A percentile compares a stretch with the other conserved stretches of the same genome.
These are phyloP conservation scores for Aspergillus transmontanensis DNA, from an alignment of 2,329 filamentous ascomycete species.

Conservation along the genomic window DNA sequence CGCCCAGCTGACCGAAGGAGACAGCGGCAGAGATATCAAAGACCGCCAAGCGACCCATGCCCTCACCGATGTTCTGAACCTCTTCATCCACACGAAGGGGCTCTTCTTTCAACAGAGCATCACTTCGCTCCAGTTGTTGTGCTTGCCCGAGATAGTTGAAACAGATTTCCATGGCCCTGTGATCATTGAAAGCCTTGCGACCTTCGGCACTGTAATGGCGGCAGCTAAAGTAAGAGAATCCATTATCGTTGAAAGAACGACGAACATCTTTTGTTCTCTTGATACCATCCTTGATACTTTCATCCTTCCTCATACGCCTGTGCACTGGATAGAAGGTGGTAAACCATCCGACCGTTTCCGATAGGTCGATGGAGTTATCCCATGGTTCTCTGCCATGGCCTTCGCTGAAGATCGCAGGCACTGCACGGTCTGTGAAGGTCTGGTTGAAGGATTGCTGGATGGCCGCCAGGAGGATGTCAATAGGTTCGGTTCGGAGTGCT, in stretches of 20 bases:
- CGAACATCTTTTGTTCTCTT: constrained; percentile 10
- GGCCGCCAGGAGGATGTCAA: constrained; percentile 25
- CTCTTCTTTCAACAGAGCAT: constrained; percentile 3
- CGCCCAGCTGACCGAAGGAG: not conserved
- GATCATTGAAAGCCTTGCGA: not conserved
- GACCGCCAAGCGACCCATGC: constrained; percentile 4
- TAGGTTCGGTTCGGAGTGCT: constrained; percentile 18
- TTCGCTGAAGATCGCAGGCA: constrained; percentile 24
- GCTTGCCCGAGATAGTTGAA: constrained; percentile 17
- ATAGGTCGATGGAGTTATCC: constrained; percentile 19
- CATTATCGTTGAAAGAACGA: constrained; percentile 1
- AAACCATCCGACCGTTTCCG: constrained; percentile 28
- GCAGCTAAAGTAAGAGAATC: constrained; percentile 8
- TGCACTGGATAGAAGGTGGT: constrained; percentile 15
- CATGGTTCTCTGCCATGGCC: constrained; percentile 27
- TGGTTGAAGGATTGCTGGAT: constrained; percentile 17
- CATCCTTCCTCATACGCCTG: not conserved
- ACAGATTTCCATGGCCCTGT: constrained; percentile 7
- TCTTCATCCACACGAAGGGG: not conserved
- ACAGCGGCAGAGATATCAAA: constrained; percentile 2
- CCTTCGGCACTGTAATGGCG: constrained; percentile 3
- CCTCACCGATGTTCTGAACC: not conserved
- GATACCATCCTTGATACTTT: not conserved
- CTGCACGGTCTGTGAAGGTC: constrained; percentile 12
- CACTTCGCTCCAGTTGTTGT: constrained; percentile 11